Conservation (phyloP, 2,329 filamentous ascomycete species). For the Aurifilum marmelostoma region DNA sequence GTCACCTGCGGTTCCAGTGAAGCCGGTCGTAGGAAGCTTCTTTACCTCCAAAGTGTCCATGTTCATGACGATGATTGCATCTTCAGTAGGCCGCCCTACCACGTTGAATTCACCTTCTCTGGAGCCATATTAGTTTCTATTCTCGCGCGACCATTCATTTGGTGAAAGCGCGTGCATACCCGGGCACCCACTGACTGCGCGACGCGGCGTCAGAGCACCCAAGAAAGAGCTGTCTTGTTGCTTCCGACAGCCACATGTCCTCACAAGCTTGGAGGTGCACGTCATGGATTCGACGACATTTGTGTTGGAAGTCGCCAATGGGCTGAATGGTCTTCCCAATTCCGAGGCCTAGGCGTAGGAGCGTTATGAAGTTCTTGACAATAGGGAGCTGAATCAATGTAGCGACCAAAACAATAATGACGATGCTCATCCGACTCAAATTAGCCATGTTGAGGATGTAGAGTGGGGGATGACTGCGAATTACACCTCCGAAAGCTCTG, state of each 20-base stretch:
- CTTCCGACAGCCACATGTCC: constrained; percentile 40
- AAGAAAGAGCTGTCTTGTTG: constrained; percentile 38
- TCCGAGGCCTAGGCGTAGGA: constrained; percentile 32
- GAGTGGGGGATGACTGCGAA: too few species aligned
- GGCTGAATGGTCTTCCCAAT: constrained; percentile 35
- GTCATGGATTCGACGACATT: constrained; percentile 36
- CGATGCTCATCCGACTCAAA: constrained; percentile 1
- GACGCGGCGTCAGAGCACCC: constrained; percentile 35
- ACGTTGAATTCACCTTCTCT: constrained; percentile 33
- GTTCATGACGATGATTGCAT: constrained; percentile 39
- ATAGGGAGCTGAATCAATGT: constrained; percentile 8
- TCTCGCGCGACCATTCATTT: neutral
- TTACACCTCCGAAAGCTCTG: neutral
- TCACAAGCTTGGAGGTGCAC: constrained; percentile 37
- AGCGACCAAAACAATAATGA: constrained; percentile 8
- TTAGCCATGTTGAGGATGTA: constrained; percentile 1
- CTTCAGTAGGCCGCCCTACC: constrained; percentile 36
- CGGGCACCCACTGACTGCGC: constrained; percentile 35
- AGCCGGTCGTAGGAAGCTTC: constrained; percentile 35
- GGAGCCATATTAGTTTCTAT: neutral
- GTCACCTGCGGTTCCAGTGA: constrained; percentile 38
- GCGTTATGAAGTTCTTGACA: neutral
- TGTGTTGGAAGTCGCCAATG: constrained; percentile 37
- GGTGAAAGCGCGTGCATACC: constrained; percentile 28
- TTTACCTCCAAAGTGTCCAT: constrained; percentile 38